Evolutionary conservation across 2,329 filamentous ascomycete species (phyloP), one percentile per base, ranked within the genome.

Genomic region (Penicillium hesseltinei): DNA sequence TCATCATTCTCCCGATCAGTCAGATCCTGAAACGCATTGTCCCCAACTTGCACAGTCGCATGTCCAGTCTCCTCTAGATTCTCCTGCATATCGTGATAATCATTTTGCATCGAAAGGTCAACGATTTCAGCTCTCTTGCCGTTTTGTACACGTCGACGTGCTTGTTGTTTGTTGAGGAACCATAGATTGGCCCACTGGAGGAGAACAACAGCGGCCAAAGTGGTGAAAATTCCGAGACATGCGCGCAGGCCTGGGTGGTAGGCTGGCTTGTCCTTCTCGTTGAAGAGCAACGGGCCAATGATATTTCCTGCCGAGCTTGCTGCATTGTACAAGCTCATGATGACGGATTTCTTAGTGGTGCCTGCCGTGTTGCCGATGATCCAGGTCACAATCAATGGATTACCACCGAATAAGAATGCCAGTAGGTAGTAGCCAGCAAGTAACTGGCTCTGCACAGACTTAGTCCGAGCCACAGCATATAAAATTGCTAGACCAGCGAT

Each of bases 361-460:
- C 87, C 88, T 0, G 80, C 87, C 0, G 85, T 88, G 69, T 90
- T 90, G 8, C 82, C 84, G 6, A 89, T 80, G 56, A 89, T 85
- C 87, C 87, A 90, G 0, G 84, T 81, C 0, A 89, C 83, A 27
- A 88, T 82, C 10, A 90, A 75, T 0, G 86, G 86, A 63, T 87
- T 88, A 1, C 82, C 84, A 1, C 84, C 85, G 59, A 85, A 89
- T 9, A 89, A 74, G 69, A 88, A 89, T 0, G 85, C 82, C 0
- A 88, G 78, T 2, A 89, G 75, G 63, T 89, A 89, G 70, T 88
- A 89, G 0, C 82, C 85, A 0, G 78, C 81, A 2, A 89, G 75
- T 2, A 88, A 66, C 0, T 78, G 73, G 0, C 79, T 76, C 44
- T 78, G 75, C n/a, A 79, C 70, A 1, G 74, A 69, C 0, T 72